These are phyloP conservation scores for Fusarium virguliforme DNA, from an alignment of 2,329 filamentous ascomycete genomes.

Conservation along the genomic window DNA sequence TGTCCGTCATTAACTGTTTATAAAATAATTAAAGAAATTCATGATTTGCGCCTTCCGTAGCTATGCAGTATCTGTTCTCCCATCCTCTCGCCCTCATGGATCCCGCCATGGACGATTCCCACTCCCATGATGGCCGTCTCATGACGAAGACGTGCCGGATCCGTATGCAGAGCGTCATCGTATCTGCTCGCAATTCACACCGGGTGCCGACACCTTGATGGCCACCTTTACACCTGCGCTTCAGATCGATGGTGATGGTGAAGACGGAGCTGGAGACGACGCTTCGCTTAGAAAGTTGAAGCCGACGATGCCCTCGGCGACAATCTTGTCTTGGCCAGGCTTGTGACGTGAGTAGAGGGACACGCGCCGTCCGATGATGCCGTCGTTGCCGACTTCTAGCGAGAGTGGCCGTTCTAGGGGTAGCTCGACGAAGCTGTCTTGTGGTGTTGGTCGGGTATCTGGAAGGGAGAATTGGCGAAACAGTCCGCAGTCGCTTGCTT, in stretches of 20 bases:
- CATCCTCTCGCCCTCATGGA: background rate
- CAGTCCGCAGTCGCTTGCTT: constrained; percentile 60
- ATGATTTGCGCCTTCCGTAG: constrained; percentile 3
- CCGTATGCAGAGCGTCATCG: background rate
- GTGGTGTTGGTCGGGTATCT: constrained; percentile 19
- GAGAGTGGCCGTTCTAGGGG: constrained; percentile 59
- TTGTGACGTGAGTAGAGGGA: constrained; percentile 56
- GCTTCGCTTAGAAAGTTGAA: constrained; percentile 59
- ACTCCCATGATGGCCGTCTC: constrained; percentile 5
- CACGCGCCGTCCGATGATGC: constrained; percentile 66
- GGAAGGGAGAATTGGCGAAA: constrained; percentile 59
- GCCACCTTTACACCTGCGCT: background rate
- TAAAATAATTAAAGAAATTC: background rate
- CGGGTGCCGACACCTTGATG: constrained; percentile 40
- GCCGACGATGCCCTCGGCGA: constrained; percentile 67
- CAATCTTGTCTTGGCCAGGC: constrained; percentile 50
- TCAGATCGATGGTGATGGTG: constrained; percentile 29
- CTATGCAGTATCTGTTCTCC: background rate
- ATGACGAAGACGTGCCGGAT: constrained; percentile 6
- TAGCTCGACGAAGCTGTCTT: constrained; percentile 53
- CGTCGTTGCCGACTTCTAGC: constrained; percentile 62
- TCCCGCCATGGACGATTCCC: background rate
- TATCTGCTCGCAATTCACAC: background rate
- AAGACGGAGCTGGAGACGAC: constrained; percentile 27
- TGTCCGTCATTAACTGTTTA: background rate